A percentile compares a stretch with the other conserved stretches of the same genome.
These are phyloP conservation scores for Flammula alnicola DNA, from an alignment of 1,284 basidiomycete species.

Conservation along the genomic window DNA sequence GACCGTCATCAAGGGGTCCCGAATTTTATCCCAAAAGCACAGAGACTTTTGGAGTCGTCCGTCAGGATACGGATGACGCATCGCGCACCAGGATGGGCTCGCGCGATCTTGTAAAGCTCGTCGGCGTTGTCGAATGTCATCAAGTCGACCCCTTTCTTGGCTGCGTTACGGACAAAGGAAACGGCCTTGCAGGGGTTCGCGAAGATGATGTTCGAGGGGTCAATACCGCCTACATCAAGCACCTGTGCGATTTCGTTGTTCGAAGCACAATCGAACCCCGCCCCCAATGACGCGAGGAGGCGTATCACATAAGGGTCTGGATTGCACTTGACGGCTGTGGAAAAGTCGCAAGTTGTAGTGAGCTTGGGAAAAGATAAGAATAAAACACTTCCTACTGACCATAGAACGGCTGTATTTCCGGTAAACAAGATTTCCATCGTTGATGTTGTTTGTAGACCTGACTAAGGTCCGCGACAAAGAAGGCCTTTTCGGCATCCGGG, in stretches of 20 bases:
- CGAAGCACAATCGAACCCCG: slow-evolving; percentile 99
- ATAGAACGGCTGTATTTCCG: slow-evolving; percentile 92
- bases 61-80: slow-evolving; percentile 95
- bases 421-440: slow-evolving; percentile 83
- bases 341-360: slow-evolving; percentile 22
- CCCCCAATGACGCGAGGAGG: slow-evolving; percentile 87
- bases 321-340: slow-evolving; percentile 92
- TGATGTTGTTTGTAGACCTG: slow-evolving; percentile 88
- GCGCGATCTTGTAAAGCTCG: slow-evolving; percentile 95
- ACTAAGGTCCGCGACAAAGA: slow-evolving; percentile 94
- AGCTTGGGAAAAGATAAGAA: slow-evolving; percentile 11
- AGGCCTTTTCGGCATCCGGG: slow-evolving; percentile 88
- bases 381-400: slow-evolving; percentile 49
- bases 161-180: slow-evolving; percentile 90
- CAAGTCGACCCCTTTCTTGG: slow-evolving; percentile 78
- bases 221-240: slow-evolving; percentile 72
- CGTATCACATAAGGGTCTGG: slow-evolving; percentile 94
- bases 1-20: slow-evolving; percentile 91
- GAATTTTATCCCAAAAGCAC: slow-evolving; percentile 95
- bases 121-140: slow-evolving; percentile 99
- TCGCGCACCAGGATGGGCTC: slow-evolving; percentile 82
- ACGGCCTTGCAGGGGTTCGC: slow-evolving; percentile 99
- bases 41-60: slow-evolving; percentile 95
- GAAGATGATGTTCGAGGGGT: slow-evolving; percentile 88
- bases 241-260: slow-evolving; percentile 91